phyloP scores from a whole-genome alignment of 164 flowering plant species.

The Stephania japonica region DNA sequence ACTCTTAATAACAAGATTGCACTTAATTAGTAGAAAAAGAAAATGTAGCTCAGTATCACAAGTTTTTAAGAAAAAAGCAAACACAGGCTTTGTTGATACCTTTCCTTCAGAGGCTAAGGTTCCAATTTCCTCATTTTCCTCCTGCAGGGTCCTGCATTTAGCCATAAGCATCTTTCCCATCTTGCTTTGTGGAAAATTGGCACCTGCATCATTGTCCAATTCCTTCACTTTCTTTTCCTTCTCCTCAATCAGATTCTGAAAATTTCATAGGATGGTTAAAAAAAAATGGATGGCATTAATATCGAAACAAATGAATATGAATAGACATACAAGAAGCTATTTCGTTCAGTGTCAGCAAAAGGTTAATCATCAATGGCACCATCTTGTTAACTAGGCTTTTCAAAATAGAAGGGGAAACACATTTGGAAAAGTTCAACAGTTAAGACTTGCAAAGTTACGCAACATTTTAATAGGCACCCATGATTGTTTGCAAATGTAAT shows the following conservation, averaged over 20 bases:
- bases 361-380: background rate
- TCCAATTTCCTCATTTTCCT: conserved; percentile 98
- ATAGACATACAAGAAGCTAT: background rate
- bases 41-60: background rate
- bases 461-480: too few relatives aligned
- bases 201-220: conserved; percentile 81
- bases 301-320: background rate
- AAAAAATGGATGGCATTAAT: background rate
- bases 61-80: background rate
- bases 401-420: background rate
- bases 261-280: background rate
- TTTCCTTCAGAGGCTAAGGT: conserved; percentile 90
- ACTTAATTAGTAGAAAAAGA: too few relatives aligned
- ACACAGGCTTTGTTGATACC: conserved; percentile 33
- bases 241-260: conserved; percentile 90
- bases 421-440: background rate
- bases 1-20: too few relatives aligned
- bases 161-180: conserved; percentile 98
- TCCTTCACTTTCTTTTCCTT: conserved; percentile 94
- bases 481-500: too few relatives aligned
- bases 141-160: conserved; percentile 87
- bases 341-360: background rate
- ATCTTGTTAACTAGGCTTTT: background rate
- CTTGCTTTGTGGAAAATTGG: conserved; percentile 83
- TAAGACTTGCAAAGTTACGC: too few relatives aligned